phyloP scores from a whole-genome alignment of 805 yeast genomes.

The Lachancea nothofagi region DNA sequence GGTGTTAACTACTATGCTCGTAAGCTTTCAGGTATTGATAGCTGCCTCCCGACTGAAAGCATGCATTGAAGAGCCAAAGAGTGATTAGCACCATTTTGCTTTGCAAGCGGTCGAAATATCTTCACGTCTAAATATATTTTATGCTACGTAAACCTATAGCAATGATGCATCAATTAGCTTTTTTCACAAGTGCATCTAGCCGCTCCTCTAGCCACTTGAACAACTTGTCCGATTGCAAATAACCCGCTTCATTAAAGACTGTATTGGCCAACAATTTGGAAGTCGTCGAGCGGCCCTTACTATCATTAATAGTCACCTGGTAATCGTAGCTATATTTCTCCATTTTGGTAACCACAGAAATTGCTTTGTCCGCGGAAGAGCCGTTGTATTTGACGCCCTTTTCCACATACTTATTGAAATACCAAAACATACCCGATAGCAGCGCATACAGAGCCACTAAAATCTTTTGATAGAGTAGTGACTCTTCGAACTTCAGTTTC shows the following conservation, averaged over 20 bases:
- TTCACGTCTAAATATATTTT: too few species aligned
- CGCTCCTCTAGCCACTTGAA: conserved; percentile 35
- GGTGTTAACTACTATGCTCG: conserved; percentile 41
- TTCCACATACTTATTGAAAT: conserved; percentile 34
- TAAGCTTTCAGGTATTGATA: conserved; percentile 63
- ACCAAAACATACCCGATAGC: conserved; percentile 37
- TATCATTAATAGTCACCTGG: conserved; percentile 34
- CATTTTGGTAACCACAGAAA: conserved; percentile 31
- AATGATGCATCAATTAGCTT: conserved; percentile 22
- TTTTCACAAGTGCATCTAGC: conserved; percentile 34
- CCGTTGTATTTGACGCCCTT: conserved; percentile 46
- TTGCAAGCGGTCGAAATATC: too few species aligned
- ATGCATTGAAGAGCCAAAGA: too few species aligned
- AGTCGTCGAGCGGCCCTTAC: conserved; percentile 15
- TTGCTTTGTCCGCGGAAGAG: conserved; percentile 28
- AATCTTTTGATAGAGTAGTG: conserved; percentile 36
- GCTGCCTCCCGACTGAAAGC: conserved; percentile 27
- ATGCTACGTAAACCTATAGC: not conserved
- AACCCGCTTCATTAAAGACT: conserved; percentile 38
- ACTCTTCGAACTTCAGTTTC: conserved; percentile 40
- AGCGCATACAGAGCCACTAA: conserved; percentile 39
- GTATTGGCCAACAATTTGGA: conserved; percentile 29
- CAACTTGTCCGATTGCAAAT: conserved; percentile 39
- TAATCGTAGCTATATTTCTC: conserved; percentile 44
- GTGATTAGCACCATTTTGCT: too few species aligned